phyloP scores from a whole-genome alignment of 2,329 filamentous ascomycete species.

The Fusarium phyllophilum region DNA sequence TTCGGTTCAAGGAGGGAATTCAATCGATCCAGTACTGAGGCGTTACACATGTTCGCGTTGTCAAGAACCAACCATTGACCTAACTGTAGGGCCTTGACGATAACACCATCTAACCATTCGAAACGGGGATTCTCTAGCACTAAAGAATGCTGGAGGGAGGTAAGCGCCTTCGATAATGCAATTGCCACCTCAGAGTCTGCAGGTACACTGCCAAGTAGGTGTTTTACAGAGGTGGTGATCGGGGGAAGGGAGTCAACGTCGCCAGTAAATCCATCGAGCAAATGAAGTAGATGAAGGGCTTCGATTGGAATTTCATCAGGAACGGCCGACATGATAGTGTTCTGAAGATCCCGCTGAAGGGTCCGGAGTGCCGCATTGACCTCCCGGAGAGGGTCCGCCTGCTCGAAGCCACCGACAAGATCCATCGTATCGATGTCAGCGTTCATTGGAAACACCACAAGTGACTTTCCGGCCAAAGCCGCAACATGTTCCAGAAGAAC shows the following conservation, averaged over 20 bases:
- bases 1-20: slow-evolving; percentile 95
- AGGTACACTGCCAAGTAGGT: slow-evolving; percentile 55
- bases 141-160: slow-evolving; percentile 62
- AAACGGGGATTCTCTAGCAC: slow-evolving; percentile 81
- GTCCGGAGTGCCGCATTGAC: slow-evolving; percentile 66
- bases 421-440: slow-evolving; percentile 98
- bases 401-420: slow-evolving; percentile 95
- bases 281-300: slow-evolving; percentile 62
- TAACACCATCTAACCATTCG: slow-evolving; percentile 94
- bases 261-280: slow-evolving; percentile 56
- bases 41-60: slow-evolving; percentile 96
- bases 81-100: slow-evolving; percentile 85
- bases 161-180: slow-evolving; percentile 60
- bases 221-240: slow-evolving; percentile 53
- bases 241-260: slow-evolving; percentile 51
- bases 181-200: slow-evolving; percentile 57
- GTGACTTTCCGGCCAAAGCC: slow-evolving; percentile 76
- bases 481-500: slow-evolving; percentile 82
- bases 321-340: slow-evolving; percentile 59
- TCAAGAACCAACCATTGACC: slow-evolving; percentile 95
- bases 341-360: slow-evolving; percentile 63
- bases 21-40: slow-evolving; percentile 91
- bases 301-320: slow-evolving; percentile 58
- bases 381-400: slow-evolving; percentile 83
- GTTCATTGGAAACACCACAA: slow-evolving; percentile 89